Percentiles rank a stretch among this genome's conserved stretches.
These are phyloP conservation scores for Nakaseomyces kungkrabaensis DNA, from an alignment of 1,139 yeast species.

Conservation along the genomic window DNA sequence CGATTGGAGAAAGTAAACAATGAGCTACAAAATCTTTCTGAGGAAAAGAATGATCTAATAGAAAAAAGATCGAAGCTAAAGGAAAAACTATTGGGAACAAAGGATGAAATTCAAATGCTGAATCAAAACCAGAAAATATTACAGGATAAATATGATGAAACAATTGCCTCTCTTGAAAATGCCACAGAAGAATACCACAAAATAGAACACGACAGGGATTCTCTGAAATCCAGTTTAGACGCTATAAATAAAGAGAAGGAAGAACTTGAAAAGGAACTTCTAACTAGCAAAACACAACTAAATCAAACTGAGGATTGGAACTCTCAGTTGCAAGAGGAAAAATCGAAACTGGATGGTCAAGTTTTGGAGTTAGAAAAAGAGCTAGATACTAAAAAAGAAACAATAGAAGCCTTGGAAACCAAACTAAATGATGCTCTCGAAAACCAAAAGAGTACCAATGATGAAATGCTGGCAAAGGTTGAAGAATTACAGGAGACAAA, in stretches of 20 bases:
- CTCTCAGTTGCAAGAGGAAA: conserved; percentile 4
- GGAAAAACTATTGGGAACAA: conserved; percentile 15
- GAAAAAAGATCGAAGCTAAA: conserved; percentile 27
- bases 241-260: conserved; percentile 4
- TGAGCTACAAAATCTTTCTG: not conserved
- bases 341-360: conserved; percentile 4
- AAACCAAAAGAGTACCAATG: conserved; percentile 7
- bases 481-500: conserved; percentile 8
- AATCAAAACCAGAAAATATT: conserved; percentile 26
- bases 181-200: conserved; percentile 4
- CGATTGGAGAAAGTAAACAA: not conserved
- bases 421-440: conserved; percentile 6
- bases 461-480: conserved; percentile 7
- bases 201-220: conserved; percentile 3
- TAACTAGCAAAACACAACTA: not conserved
- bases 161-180: conserved; percentile 12
- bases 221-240: conserved; percentile 6
- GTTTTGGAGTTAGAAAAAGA: conserved; percentile 3
- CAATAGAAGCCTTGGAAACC: conserved; percentile 37
- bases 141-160: conserved; percentile 24
- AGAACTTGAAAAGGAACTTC: not conserved
- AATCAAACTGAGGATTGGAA: conserved; percentile 2
- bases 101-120: conserved; percentile 24
- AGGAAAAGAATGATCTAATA: conserved; percentile 29
- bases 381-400: not conserved